Evolutionary conservation across 495 filamentous ascomycete genomes (phyloP).

Genomic region (Aspergillus bridgeri): DNA sequence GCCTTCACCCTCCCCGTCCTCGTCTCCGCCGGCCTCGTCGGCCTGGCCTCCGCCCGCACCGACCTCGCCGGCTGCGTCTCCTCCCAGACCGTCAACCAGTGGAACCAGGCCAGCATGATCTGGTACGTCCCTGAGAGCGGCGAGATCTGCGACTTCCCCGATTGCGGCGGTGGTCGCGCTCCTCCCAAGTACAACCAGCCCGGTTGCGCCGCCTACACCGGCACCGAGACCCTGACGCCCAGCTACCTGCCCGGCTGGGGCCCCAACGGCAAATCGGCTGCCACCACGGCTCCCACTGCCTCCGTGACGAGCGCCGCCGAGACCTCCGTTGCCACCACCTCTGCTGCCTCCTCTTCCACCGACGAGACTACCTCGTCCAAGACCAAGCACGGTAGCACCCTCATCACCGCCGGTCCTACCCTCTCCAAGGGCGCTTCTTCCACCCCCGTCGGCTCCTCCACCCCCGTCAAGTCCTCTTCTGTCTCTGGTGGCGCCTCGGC

Average conservation of each 20-base stretch:
- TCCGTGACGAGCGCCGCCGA: conserved; percentile 8
- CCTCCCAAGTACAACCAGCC: conserved; percentile 58
- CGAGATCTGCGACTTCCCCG: conserved; percentile 57
- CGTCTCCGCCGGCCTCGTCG: conserved; percentile 19
- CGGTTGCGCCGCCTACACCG: conserved; percentile 55
- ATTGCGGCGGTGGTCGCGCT: conserved; percentile 63
- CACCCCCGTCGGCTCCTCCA: neutral
- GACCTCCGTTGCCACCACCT: neutral
- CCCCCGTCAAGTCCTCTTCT: neutral
- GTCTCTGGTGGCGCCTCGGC: neutral
- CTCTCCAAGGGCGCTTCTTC: conserved; percentile 5
- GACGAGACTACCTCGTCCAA: conserved; percentile 11
- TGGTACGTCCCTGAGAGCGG: conserved; percentile 50
- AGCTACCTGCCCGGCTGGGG: conserved; percentile 44
- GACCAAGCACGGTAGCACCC: conserved; percentile 1
- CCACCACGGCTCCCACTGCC: conserved; percentile 17
- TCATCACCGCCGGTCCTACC: conserved; percentile 20
- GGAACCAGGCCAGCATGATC: conserved; percentile 42
- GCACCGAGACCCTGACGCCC: conserved; percentile 52
- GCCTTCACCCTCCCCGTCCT: conserved; percentile 17
- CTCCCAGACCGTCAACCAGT: conserved; percentile 26
- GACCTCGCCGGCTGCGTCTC: conserved; percentile 29
- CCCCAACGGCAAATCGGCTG: conserved; percentile 22
- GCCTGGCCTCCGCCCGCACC: conserved; percentile 24
- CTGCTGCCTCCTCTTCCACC: neutral